Conservation (phyloP, 179 eudicot genomes). For the Silene noctiflora region DNA sequence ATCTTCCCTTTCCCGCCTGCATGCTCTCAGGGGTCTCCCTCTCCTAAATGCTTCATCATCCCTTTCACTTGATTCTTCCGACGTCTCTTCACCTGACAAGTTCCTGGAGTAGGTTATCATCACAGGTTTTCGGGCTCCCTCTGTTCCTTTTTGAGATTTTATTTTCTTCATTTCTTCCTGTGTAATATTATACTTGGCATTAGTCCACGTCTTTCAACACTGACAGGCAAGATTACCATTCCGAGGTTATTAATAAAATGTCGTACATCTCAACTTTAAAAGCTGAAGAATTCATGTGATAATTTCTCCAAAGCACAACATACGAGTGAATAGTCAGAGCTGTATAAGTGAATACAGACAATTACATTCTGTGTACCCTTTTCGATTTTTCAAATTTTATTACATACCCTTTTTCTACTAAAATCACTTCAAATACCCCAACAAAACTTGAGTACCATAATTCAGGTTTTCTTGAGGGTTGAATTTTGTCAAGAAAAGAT, state of each 20-base stretch:
- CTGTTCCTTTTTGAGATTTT: background rate
- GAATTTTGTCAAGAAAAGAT: no score
- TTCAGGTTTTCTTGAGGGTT: no score
- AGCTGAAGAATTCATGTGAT: no score
- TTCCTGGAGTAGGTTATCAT: conserved; percentile 14
- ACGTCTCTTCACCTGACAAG: conserved; percentile 12
- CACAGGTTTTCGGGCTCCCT: conserved; percentile 1
- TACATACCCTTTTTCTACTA: no score
- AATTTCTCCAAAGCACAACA: no score
- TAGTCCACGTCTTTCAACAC: background rate
- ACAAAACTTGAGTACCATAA: no score
- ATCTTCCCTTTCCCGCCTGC: conserved; percentile 7
- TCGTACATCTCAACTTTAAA: background rate
- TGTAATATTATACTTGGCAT: background rate
- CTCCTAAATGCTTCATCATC: conserved; percentile 18
- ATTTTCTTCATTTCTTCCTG: conserved; percentile 27
- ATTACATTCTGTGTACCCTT: no score
- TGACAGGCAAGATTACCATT: background rate
- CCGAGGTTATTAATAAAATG: background rate
- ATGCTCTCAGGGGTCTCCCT: conserved; percentile 29
- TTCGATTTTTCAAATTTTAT: no score
- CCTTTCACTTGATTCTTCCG: conserved; percentile 13
- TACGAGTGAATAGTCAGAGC: no score
- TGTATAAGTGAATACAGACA: no score
- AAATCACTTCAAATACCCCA: no score